These are phyloP conservation scores for Yamadazyma buinensis DNA, from an alignment of 1,139 yeast species.

Conservation along the genomic window DNA sequence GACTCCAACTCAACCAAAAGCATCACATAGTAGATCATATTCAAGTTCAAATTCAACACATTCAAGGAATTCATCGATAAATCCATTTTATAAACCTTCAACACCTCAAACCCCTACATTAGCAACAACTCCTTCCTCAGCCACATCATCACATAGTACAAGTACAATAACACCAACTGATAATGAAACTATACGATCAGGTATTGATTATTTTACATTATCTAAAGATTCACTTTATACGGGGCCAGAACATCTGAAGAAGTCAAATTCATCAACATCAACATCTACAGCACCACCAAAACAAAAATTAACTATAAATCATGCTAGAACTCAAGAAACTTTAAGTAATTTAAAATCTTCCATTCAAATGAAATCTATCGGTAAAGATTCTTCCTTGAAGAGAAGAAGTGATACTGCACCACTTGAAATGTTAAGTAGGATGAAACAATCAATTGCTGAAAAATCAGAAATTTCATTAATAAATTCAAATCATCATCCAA, in stretches of 20 bases:
- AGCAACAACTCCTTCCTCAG: too few relatives aligned
- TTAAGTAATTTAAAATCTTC: constrained; percentile 21
- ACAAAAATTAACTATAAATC: constrained; percentile 8
- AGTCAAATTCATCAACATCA: too few relatives aligned
- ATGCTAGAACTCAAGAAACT: constrained; percentile 21
- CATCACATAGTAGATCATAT: neutral
- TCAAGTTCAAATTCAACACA: neutral
- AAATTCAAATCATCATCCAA: neutral
- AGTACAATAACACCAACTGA: neutral
- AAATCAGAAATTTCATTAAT: constrained; percentile 16
- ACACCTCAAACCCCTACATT: constrained; percentile 2
- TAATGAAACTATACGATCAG: constrained; percentile 5
- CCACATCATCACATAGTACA: neutral
- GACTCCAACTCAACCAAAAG: neutral
- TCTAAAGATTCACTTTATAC: constrained; percentile 8
- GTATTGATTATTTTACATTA: constrained; percentile 14
- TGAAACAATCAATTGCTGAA: constrained; percentile 24
- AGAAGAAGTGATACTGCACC: constrained; percentile 21
- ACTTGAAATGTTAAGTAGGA: constrained; percentile 24
- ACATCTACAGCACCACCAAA: constrained; percentile 3
- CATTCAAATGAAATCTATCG: constrained; percentile 19
- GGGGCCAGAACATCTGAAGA: constrained; percentile 1
- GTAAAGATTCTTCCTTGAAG: constrained; percentile 15
- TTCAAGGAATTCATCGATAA: neutral
- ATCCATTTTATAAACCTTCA: neutral